These are phyloP conservation scores for Physcia stellaris DNA, from an alignment of 495 filamentous ascomycete genomes.

Conservation along the genomic window DNA sequence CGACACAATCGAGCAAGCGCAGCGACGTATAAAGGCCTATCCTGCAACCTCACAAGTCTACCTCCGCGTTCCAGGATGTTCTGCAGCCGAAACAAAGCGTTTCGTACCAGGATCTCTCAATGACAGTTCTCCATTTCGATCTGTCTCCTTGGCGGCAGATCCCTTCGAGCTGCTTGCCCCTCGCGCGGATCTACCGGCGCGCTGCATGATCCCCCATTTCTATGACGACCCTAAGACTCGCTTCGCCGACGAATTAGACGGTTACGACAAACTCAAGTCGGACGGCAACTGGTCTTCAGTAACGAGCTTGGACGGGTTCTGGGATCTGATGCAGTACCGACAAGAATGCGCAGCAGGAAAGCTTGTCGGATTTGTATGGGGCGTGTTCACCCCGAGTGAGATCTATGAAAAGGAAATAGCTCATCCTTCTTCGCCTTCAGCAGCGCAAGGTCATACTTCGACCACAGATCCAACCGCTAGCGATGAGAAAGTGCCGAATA, in stretches of 20 bases:
- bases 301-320: conserved; percentile 75
- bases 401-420: neutral
- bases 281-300: conserved; percentile 72
- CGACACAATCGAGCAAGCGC: neutral
- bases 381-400: conserved; percentile 56
- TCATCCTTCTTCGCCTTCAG: too few species aligned
- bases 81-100: conserved; percentile 53
- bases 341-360: conserved; percentile 90
- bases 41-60: conserved; percentile 50
- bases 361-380: conserved; percentile 88
- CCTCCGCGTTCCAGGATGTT: conserved; percentile 75
- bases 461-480: too few species aligned
- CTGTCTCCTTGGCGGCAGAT: conserved; percentile 39
- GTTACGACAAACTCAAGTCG: conserved; percentile 19
- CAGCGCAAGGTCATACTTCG: too few species aligned
- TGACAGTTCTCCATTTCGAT: conserved; percentile 28
- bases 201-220: conserved; percentile 78
- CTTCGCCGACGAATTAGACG: conserved; percentile 76
- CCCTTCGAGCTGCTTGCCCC: conserved; percentile 49
- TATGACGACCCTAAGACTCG: conserved; percentile 94
- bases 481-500: too few species aligned
- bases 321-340: conserved; percentile 95
- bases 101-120: conserved; percentile 41
- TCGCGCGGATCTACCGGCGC: conserved; percentile 48
- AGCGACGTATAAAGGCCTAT: conserved; percentile 17